phyloP scores from a whole-genome alignment of 768 basidiomycete species.

The Brasilioporus rufonigricans region DNA sequence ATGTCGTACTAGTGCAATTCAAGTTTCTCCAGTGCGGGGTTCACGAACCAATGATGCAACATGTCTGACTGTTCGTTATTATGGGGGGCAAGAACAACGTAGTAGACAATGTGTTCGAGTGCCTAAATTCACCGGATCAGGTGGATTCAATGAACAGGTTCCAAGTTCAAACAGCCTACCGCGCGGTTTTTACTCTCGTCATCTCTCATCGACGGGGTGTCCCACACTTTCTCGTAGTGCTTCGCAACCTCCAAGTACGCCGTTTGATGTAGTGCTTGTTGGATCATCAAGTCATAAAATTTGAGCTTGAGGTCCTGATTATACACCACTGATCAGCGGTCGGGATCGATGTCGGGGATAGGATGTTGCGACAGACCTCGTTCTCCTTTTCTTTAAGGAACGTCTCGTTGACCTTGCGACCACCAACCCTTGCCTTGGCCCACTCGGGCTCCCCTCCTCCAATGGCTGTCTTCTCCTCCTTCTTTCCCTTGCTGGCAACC shows the following conservation, averaged over 20 bases:
- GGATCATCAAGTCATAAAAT: slow-evolving; percentile 96
- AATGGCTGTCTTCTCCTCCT: slow-evolving; percentile 49
- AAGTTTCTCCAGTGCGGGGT: slow-evolving; percentile 77
- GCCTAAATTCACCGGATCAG: slow-evolving; percentile 48
- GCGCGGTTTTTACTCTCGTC: slow-evolving; percentile 71
- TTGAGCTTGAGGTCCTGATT: slow-evolving; percentile 89
- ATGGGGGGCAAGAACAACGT: slow-evolving; percentile 89
- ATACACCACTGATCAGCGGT: not conserved
- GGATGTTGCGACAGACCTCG: slow-evolving; percentile 54
- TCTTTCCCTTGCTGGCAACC: slow-evolving; percentile 51
- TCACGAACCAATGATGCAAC: slow-evolving; percentile 80
- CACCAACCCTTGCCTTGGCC: slow-evolving; percentile 88
- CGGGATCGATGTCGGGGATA: not conserved
- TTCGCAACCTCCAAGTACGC: slow-evolving; percentile 93
- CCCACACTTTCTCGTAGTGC: slow-evolving; percentile 96
- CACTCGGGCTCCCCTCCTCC: slow-evolving; percentile 85
- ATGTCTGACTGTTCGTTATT: slow-evolving; percentile 98
- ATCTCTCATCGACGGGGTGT: slow-evolving; percentile 90
- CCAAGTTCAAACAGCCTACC: slow-evolving; percentile 39
- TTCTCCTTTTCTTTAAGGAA: slow-evolving; percentile 89
- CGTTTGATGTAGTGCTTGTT: slow-evolving; percentile 81
- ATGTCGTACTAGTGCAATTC: slow-evolving; percentile 77
- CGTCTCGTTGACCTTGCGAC: slow-evolving; percentile 89
- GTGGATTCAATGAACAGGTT: not conserved
- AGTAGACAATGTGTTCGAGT: slow-evolving; percentile 92